Evolutionary conservation across 345 rosid species (phyloP), one percentile per base, ranked within the genome.

Genomic region (Carallia brachiata): DNA sequence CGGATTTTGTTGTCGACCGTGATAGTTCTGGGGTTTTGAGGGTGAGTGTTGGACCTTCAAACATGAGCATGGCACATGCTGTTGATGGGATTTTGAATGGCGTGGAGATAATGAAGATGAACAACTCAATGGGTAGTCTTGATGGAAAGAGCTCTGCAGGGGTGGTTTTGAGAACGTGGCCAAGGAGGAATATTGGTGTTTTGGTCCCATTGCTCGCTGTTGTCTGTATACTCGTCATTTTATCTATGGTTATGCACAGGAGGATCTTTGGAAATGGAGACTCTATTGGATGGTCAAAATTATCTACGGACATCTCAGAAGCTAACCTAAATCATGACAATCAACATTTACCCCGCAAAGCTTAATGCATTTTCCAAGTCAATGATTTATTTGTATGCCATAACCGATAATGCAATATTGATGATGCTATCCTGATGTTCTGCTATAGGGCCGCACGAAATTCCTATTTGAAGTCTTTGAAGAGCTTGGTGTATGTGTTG

Each of bases 71-170:
- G 67, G 76, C 68, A 0, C 61, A 80, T 50, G 72, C 77, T 0
- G 79, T 87, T 58, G 95, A 86, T 84, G 95, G 90, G 37, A 82
- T 91, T 61, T 67, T 91, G 75, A 94, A 94, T 58, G 98, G 93
- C 15, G 83, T 91, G 44, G 98, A 94, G 89, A 81, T 94, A 73
- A 88, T 91, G 95, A 90, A 86, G 84, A 82, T 94, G 90, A 94
- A 83, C 75, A 91, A 90, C 77, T 83, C 95, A 8, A 70, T 80
- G 90, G 96, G 96, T 68, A 90, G 94, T 81, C 88, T 94, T 54
- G 91, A 85, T 53, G 95, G 95, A 27, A 73, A 73, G 63, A 62
- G 76, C 62, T 77, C 90, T 27, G 71, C 81, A 8, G 91, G 82
- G 10, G 69, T 70, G 86, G 75, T 90, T 9, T 62, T 87, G 75